These are phyloP conservation scores for Podaxis rugospora DNA, from an alignment of 768 basidiomycete species.

Conservation along the genomic window DNA sequence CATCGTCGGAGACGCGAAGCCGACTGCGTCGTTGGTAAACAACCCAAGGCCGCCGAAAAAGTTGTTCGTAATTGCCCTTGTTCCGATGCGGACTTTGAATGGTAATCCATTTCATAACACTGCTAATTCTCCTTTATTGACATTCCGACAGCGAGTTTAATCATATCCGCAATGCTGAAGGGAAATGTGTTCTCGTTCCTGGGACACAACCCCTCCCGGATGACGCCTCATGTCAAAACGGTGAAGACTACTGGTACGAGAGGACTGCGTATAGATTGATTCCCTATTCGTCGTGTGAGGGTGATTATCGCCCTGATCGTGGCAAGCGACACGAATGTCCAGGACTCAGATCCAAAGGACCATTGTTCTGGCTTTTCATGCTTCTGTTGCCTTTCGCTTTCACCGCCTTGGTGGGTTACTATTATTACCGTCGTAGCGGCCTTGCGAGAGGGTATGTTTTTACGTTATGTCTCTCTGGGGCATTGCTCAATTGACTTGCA, in stretches of 20 bases:
- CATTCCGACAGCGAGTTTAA: conserved; percentile 82
- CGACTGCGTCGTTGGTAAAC: conserved; percentile 82
- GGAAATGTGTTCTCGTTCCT: conserved; percentile 72
- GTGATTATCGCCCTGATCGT: conserved; percentile 72
- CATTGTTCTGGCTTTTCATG: conserved; percentile 82
- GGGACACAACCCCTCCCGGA: conserved; percentile 59
- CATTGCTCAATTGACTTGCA: conserved; percentile 21
- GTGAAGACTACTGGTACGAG: conserved; percentile 87
- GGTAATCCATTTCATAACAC: conserved; percentile 44
- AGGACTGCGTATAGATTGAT: conserved; percentile 90
- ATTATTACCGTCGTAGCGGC: conserved; percentile 77
- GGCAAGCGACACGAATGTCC: conserved; percentile 78
- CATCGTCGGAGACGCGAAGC: conserved; percentile 78
- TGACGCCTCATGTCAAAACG: conserved; percentile 59
- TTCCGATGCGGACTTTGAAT: conserved; percentile 80
- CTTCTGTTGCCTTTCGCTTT: conserved; percentile 73
- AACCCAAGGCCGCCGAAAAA: conserved; percentile 44
- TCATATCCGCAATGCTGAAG: conserved; percentile 60
- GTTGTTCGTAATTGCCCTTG: conserved; percentile 75
- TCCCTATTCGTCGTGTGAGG: conserved; percentile 83
- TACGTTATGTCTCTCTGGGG: background rate
- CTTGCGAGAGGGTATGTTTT: conserved; percentile 65
- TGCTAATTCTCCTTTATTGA: background rate
- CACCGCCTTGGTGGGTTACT: conserved; percentile 73
- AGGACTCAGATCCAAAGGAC: conserved; percentile 67